phyloP scores from a whole-genome alignment of 148 eudicot genomes.

The Camellia lanceoleosa region DNA sequence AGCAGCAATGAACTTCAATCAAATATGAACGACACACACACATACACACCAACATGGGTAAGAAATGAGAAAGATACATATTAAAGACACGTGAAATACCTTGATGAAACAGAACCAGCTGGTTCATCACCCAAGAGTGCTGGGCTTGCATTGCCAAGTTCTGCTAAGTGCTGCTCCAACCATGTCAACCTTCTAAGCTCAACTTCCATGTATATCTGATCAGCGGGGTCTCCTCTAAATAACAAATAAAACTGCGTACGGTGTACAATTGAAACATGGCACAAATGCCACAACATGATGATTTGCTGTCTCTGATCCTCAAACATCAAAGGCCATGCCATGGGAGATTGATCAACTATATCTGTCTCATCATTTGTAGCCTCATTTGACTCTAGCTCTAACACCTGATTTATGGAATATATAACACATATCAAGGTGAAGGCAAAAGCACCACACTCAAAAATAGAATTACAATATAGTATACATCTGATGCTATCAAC shows the following conservation, averaged over 20 bases:
- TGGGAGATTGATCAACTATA: slow-evolving; percentile 55
- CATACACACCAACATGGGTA: background rate
- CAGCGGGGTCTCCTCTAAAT: slow-evolving; percentile 86
- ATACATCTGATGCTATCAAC: background rate
- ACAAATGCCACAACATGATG: slow-evolving; percentile 92
- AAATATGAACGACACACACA: background rate
- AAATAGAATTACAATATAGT: background rate
- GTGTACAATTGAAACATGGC: slow-evolving; percentile 90
- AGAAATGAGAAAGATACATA: background rate
- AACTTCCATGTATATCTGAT: slow-evolving; percentile 92
- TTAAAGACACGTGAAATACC: slow-evolving; percentile 36
- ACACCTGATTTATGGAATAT: slow-evolving; percentile 44
- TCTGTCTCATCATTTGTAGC: slow-evolving; percentile 44
- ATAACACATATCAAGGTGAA: background rate
- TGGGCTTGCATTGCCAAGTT: slow-evolving; percentile 97
- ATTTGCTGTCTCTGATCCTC: slow-evolving; percentile 81
- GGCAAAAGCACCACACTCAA: background rate
- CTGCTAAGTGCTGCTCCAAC: slow-evolving; percentile 93
- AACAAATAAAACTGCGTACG: slow-evolving; percentile 83
- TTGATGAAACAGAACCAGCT: slow-evolving; percentile 70
- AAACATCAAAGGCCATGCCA: slow-evolving; percentile 61
- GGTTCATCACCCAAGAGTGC: slow-evolving; percentile 95
- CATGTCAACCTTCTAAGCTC: slow-evolving; percentile 91
- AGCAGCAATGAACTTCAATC: background rate
- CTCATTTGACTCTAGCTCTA: slow-evolving; percentile 84